A percentile compares a stretch with the other conserved stretches of the same genome.
Conservation (phyloP, 75 land plant species). For the Cryptomeria japonica region DNA sequence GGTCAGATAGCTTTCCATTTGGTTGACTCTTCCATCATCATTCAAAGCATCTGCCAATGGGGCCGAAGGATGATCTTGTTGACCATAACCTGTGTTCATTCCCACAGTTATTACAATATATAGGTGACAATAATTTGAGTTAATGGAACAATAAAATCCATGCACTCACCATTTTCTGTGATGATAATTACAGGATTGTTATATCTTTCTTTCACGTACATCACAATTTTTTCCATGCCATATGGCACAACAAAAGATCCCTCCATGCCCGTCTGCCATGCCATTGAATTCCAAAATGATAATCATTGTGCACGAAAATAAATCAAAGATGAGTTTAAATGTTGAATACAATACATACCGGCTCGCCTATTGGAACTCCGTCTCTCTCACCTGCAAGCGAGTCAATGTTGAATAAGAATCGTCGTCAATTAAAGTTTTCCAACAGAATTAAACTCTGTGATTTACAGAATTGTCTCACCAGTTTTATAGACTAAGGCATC, state of each 20-base stretch:
- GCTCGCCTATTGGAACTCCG: too few relatives aligned
- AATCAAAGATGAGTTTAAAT: too few relatives aligned
- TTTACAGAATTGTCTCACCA: too few relatives aligned
- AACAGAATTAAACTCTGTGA: too few relatives aligned
- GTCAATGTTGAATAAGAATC: too few relatives aligned
- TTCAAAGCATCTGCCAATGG: not conserved
- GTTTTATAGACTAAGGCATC: too few relatives aligned
- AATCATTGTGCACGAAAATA: too few relatives aligned
- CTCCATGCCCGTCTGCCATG: slow-evolving; percentile 26
- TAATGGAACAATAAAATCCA: not conserved
- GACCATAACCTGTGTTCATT: not conserved
- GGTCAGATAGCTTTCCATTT: not conserved
- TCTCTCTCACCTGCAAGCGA: too few relatives aligned
- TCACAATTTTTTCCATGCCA: slow-evolving; percentile 41
- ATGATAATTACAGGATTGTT: slow-evolving; percentile 46
- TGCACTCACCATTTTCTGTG: slow-evolving; percentile 33
- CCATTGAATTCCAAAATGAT: not conserved
- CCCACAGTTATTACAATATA: not conserved
- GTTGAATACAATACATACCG: too few relatives aligned
- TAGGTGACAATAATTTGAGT: not conserved
- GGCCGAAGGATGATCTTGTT: not conserved
- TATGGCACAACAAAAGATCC: slow-evolving; percentile 43
- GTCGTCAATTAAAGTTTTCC: too few relatives aligned
- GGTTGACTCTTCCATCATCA: not conserved
- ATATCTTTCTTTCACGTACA: slow-evolving; percentile 37